phyloP scores from a whole-genome alignment of 441 rosid genomes.

The Oxalis stricta region DNA sequence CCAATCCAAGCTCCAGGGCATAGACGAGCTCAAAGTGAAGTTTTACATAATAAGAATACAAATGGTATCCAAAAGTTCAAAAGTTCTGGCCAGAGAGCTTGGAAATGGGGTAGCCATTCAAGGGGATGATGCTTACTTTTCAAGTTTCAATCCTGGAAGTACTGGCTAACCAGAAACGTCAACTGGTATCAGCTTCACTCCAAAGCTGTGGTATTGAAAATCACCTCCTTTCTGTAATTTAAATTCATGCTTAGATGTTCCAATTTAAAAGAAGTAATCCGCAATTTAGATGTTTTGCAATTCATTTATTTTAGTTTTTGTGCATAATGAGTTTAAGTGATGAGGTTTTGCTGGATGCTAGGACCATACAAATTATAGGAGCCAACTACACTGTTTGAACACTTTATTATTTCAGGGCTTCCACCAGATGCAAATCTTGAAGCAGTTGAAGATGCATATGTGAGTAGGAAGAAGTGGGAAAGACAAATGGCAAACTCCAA shows the following conservation, averaged over 20 bases:
- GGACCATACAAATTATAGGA: slow-evolving; percentile 60
- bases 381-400: slow-evolving; percentile 81
- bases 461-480: slow-evolving; percentile 77
- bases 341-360: slow-evolving; percentile 23
- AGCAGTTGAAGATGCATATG: slow-evolving; percentile 76
- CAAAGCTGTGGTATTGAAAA: slow-evolving; percentile 44
- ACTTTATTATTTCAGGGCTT: slow-evolving; percentile 79
- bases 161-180: slow-evolving; percentile 88
- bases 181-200: slow-evolving; percentile 96
- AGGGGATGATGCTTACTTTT: slow-evolving; percentile 26
- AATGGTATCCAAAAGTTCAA: slow-evolving; percentile 63
- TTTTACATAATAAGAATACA: slow-evolving; percentile 21
- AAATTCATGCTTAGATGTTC: too few species aligned
- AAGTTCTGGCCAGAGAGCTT: slow-evolving; percentile 69
- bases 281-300: too few species aligned
- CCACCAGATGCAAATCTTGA: slow-evolving; percentile 71
- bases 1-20: slow-evolving; percentile 32
- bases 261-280: too few species aligned
- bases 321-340: slow-evolving; percentile 7
- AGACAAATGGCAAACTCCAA: slow-evolving; percentile 42
- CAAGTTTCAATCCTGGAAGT: slow-evolving; percentile 89
- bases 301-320: not conserved
- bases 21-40: slow-evolving; percentile 67
- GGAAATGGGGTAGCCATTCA: slow-evolving; percentile 57
- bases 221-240: not conserved